phyloP scores from a whole-genome alignment of 2,329 filamentous ascomycete genomes.

The Scedosporium minutisporum region DNA sequence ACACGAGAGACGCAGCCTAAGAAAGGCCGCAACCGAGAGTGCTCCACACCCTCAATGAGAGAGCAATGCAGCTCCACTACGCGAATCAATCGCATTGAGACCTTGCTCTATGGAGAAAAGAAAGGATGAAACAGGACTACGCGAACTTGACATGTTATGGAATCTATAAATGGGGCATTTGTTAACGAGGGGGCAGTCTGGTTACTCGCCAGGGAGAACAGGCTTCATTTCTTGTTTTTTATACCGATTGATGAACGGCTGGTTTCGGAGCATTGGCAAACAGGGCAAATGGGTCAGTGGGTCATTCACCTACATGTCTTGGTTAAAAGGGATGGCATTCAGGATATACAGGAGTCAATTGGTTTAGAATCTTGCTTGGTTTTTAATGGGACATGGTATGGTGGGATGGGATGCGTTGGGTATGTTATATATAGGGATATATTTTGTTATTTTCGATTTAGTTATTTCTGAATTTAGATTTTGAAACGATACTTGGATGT shows the following conservation, averaged over 20 bases:
- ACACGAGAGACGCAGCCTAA: neutral
- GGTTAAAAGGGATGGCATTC: neutral
- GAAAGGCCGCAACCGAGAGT: neutral
- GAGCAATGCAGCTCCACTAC: no score
- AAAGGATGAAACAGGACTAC: neutral
- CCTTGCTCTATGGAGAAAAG: no score
- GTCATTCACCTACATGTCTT: neutral
- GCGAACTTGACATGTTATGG: neutral
- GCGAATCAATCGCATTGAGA: no score
- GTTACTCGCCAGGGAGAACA: neutral
- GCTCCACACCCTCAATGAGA: no score
- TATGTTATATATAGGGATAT: neutral
- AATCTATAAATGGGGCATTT: neutral
- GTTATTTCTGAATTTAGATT: neutral
- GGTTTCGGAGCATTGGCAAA: no score
- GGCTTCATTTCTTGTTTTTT: neutral
- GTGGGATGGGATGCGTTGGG: neutral
- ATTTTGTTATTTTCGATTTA: neutral
- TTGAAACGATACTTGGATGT: neutral
- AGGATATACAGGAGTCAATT: neutral
- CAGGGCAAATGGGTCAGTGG: neutral
- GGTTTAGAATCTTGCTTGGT: neutral
- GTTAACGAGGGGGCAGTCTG: neutral
- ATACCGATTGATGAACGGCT: no score
- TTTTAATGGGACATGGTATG: neutral